A percentile compares a stretch with the other conserved stretches of the same genome.
Conservation (phyloP, 1,284 basidiomycete genomes). For the Omphalotus olearius region DNA sequence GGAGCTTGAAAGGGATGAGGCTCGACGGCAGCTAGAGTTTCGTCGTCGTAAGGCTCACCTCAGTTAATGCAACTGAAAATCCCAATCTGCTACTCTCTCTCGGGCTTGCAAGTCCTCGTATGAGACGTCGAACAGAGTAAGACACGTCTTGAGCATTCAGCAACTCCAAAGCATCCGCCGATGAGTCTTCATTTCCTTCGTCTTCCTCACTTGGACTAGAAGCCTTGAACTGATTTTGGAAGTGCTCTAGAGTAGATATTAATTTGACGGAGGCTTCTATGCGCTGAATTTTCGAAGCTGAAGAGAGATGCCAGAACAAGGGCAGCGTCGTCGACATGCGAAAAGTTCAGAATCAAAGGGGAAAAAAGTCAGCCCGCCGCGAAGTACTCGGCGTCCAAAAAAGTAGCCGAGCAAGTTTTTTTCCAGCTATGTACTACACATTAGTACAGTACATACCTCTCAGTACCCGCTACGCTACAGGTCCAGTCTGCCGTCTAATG, state of each 20-base stretch:
- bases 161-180: slow-evolving; percentile 50
- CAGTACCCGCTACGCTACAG: no score
- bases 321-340: slow-evolving; percentile 83
- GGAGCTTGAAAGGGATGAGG: slow-evolving; percentile 48
- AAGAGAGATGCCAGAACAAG: slow-evolving; percentile 94
- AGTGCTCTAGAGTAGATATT: slow-evolving; percentile 74
- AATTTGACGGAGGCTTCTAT: slow-evolving; percentile 86
- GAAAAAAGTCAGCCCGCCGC: neutral
- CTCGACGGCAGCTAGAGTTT: neutral
- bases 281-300: slow-evolving; percentile 73
- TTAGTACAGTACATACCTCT: no score
- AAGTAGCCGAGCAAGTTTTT: neutral
- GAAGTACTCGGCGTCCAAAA: neutral
- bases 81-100: slow-evolving; percentile 91
- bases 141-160: slow-evolving; percentile 85
- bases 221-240: slow-evolving; percentile 61
- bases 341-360: no score
- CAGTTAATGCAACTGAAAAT: slow-evolving; percentile 93
- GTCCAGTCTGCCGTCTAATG: neutral
- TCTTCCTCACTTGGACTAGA: slow-evolving; percentile 43
- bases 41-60: slow-evolving; percentile 50
- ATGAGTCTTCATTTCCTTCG: slow-evolving; percentile 51
- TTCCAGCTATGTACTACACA: no score
- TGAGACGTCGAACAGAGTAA: slow-evolving; percentile 81
- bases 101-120: slow-evolving; percentile 87